Percentiles rank a stretch among this genome's conserved stretches.
phyloP scores from a whole-genome alignment of 2,329 filamentous ascomycete genomes.

The Colletotrichum gigasporum region DNA sequence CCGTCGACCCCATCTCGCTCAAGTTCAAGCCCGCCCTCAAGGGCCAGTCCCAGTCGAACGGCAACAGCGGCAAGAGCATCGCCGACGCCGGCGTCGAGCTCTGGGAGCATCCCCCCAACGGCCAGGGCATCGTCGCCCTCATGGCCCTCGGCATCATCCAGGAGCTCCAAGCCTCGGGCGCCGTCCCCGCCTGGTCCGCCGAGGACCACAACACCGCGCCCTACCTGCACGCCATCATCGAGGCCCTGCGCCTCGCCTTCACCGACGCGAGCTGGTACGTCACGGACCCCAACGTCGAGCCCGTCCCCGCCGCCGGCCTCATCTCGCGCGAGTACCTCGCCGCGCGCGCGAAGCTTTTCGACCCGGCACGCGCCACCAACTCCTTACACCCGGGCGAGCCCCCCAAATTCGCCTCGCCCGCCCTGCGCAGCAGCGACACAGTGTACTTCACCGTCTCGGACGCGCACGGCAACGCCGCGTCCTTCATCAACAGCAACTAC shows the following conservation, averaged over 20 bases:
- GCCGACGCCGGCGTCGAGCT: constrained; percentile 67
- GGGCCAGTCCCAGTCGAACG: background rate
- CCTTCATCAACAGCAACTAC: constrained; percentile 97
- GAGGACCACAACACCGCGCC: constrained; percentile 83
- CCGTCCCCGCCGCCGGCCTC: constrained; percentile 76
- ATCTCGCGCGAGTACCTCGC: constrained; percentile 80
- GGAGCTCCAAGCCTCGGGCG: constrained; percentile 79
- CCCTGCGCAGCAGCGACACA: constrained; percentile 87
- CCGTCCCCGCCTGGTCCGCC: constrained; percentile 75
- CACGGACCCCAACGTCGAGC: constrained; percentile 78
- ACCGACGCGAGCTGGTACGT: constrained; percentile 92
- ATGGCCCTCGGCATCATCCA: constrained; percentile 95
- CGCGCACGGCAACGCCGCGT: constrained; percentile 84
- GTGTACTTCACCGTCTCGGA: constrained; percentile 94
- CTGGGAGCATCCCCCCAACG: constrained; percentile 97
- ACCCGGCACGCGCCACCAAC: constrained; percentile 67
- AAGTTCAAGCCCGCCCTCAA: constrained; percentile 63
- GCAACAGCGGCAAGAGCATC: constrained; percentile 47
- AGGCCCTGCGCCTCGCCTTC: constrained; percentile 89
- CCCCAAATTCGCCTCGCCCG: constrained; percentile 66
- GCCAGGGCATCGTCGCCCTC: constrained; percentile 92
- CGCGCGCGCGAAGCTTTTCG: constrained; percentile 69
- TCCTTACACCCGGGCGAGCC: constrained; percentile 71
- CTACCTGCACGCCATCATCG: constrained; percentile 88
- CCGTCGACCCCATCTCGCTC: constrained; percentile 86